Evolutionary conservation across 2,329 filamentous ascomycete genomes (phyloP).

Genomic region (Eurotiales sp.): DNA sequence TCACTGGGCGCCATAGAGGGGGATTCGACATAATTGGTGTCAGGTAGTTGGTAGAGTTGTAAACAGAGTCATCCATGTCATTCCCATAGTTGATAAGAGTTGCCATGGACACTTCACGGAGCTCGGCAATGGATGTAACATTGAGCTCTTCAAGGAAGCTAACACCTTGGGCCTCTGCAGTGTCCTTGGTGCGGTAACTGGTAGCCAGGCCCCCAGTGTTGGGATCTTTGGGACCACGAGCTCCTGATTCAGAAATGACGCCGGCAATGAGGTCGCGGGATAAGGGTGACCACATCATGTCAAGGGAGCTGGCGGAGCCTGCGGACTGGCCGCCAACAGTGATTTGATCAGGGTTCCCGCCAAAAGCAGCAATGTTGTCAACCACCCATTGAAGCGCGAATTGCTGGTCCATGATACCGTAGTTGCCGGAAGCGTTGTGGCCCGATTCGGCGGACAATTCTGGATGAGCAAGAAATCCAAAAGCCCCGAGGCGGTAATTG

Average conservation of each 20-base stretch:
- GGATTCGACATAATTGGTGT: constrained; percentile 20
- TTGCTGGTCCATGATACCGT: constrained; percentile 19
- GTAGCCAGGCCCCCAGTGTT: constrained; percentile 21
- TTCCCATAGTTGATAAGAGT: constrained; percentile 29
- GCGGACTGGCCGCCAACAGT: constrained; percentile 23
- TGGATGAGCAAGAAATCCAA: constrained; percentile 20
- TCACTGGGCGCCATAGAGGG: constrained; percentile 25
- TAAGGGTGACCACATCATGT: constrained; percentile 25
- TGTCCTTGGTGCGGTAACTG: constrained; percentile 20
- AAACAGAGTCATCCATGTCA: constrained; percentile 21
- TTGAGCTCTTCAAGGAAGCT: constrained; percentile 37
- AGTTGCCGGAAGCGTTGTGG: constrained; percentile 21
- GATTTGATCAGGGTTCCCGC: constrained; percentile 24
- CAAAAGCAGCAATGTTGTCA: constrained; percentile 25
- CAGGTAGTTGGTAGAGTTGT: too few species aligned
- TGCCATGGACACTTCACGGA: constrained; percentile 35
- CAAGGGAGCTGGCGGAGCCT: constrained; percentile 26
- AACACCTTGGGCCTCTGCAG: constrained; percentile 22
- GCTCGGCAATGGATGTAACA: constrained; percentile 38
- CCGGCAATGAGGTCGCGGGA: constrained; percentile 22
- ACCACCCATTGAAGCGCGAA: constrained; percentile 18
- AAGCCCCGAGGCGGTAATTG: constrained; percentile 23
- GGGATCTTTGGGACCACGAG: constrained; percentile 27
- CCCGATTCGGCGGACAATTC: constrained; percentile 2
- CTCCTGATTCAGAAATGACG: constrained; percentile 32